These are phyloP conservation scores for Schoenoplectus tabernaemontani DNA, from an alignment of 202 grass and related monocot species.

Conservation along the genomic window DNA sequence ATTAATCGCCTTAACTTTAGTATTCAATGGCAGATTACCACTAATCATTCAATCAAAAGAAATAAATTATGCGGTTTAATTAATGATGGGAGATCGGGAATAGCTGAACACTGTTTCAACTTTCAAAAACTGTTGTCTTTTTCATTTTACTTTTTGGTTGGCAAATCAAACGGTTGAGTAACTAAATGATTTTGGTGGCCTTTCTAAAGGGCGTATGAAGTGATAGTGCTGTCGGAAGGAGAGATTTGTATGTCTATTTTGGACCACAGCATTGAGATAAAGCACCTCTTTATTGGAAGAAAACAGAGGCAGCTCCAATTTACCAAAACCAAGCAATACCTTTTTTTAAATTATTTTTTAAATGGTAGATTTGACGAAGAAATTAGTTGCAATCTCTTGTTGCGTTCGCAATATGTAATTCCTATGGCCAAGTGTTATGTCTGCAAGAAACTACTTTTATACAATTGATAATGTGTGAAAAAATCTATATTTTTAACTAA, in stretches of 20 bases:
- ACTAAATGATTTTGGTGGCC: conserved; percentile 3
- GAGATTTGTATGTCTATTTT: conserved; percentile 26
- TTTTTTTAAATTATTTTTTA: neutral
- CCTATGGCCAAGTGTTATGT: too few species aligned
- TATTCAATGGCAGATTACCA: too few species aligned
- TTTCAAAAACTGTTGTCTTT: neutral
- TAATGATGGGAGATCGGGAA: neutral
- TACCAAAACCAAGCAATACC: neutral
- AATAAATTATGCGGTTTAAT: neutral
- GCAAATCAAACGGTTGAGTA: neutral
- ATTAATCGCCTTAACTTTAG: neutral
- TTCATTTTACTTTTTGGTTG: neutral
- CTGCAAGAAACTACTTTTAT: too few species aligned
- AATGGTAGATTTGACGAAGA: neutral
- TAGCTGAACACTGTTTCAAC: neutral
- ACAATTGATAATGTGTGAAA: too few species aligned
- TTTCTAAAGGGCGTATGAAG: conserved; percentile 24
- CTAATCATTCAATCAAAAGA: neutral
- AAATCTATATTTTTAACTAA: too few species aligned
- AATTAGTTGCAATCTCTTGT: neutral
- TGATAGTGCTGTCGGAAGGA: conserved; percentile 42
- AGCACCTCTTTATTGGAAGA: conserved; percentile 3
- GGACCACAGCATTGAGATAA: conserved; percentile 29
- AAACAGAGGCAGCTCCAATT: neutral
- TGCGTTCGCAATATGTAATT: neutral